These are phyloP conservation scores for Pseudocercospora macadamiae DNA, from an alignment of 2,329 filamentous ascomycete genomes.

Conservation along the genomic window DNA sequence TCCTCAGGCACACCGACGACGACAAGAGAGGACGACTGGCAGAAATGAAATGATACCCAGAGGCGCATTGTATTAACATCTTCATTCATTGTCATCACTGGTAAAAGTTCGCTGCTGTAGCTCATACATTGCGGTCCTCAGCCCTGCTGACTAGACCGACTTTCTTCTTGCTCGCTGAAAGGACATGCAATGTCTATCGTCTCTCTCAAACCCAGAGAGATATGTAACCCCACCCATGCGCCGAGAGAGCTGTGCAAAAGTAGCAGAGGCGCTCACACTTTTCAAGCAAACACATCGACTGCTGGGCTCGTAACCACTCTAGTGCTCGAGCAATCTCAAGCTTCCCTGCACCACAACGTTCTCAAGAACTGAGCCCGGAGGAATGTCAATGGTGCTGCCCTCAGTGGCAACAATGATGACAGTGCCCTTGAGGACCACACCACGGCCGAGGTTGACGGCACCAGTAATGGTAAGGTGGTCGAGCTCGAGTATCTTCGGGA, in stretches of 20 bases:
- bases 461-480: constrained; percentile 97
- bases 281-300: background rate
- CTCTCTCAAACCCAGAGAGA: constrained; percentile 1
- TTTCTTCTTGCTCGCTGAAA: constrained; percentile 16
- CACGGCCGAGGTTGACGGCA: constrained; percentile 92
- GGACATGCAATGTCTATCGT: constrained; percentile 15
- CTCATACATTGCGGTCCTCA: constrained; percentile 9
- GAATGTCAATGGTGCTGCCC: constrained; percentile 96
- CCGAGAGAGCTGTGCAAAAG: constrained; percentile 9
- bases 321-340: constrained; percentile 73
- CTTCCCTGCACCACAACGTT: constrained; percentile 99
- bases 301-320: constrained; percentile 33
- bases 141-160: constrained; percentile 14
- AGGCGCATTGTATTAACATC: background rate
- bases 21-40: no score
- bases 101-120: constrained; percentile 12
- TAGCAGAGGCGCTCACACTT: background rate
- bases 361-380: constrained; percentile 93
- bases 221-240: constrained; percentile 11
- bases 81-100: constrained; percentile 12
- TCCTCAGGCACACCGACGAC: background rate
- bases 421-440: constrained; percentile 94
- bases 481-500: constrained; percentile 87
- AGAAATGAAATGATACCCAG: background rate
- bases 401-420: constrained; percentile 99